Evolutionary conservation across 2,329 filamentous ascomycete genomes (phyloP).

Genomic region (Aureobasidium pullulans): DNA sequence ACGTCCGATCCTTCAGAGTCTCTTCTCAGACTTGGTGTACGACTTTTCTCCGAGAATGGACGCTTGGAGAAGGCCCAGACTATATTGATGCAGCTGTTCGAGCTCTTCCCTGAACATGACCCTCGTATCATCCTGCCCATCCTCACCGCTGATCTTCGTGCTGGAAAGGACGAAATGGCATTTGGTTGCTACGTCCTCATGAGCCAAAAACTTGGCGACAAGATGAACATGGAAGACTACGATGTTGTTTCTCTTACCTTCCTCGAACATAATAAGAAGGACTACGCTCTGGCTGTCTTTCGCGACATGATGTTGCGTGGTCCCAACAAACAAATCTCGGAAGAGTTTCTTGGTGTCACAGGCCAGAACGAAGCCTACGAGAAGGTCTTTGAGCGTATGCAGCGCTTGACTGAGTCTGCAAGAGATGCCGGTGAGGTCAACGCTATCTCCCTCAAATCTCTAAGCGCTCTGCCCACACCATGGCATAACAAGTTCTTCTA

Average conservation of each 20-base stretch:
- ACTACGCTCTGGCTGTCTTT: slow-evolving; percentile 67
- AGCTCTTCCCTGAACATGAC: slow-evolving; percentile 39
- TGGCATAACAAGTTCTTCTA: slow-evolving; percentile 73
- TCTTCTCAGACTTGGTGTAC: slow-evolving; percentile 57
- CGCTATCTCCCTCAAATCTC: slow-evolving; percentile 40
- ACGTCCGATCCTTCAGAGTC: slow-evolving; percentile 16
- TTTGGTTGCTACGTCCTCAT: slow-evolving; percentile 62
- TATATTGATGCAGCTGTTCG: slow-evolving; percentile 48
- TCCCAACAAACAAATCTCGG: background rate
- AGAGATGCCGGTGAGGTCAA: slow-evolving; percentile 34
- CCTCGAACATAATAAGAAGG: slow-evolving; percentile 55
- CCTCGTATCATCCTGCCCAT: slow-evolving; percentile 57
- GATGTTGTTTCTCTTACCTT: slow-evolving; percentile 67
- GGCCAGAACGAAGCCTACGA: slow-evolving; percentile 39
- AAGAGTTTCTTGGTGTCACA: slow-evolving; percentile 27
- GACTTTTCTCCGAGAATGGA: slow-evolving; percentile 53
- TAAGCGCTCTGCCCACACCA: slow-evolving; percentile 45
- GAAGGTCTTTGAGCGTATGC: slow-evolving; percentile 15
- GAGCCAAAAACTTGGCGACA: slow-evolving; percentile 50
- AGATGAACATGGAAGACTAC: slow-evolving; percentile 66
- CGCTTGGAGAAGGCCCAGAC: slow-evolving; percentile 53
- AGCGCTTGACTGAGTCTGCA: slow-evolving; percentile 14
- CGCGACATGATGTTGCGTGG: slow-evolving; percentile 74
- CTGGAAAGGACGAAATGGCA: slow-evolving; percentile 48
- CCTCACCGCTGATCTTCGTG: slow-evolving; percentile 58